Conservation (phyloP, 768 basidiomycete genomes). For the Suillus fuscotomentosus region DNA sequence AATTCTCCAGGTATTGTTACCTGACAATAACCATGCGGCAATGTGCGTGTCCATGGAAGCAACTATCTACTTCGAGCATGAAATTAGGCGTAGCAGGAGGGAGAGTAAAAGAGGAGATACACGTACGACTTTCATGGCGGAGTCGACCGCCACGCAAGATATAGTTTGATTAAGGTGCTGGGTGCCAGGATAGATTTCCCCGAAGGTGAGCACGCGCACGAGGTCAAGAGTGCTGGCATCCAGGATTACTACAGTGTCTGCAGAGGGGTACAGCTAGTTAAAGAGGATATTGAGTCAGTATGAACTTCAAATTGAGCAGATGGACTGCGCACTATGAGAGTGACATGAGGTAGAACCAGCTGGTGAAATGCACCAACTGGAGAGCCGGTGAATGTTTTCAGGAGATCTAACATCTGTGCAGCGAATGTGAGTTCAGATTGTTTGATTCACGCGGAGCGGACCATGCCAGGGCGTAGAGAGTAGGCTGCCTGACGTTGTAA, state of each 20-base stretch:
- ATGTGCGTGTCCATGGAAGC: constrained; percentile 67
- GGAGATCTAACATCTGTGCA: constrained; percentile 46
- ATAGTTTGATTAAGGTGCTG: constrained; percentile 44
- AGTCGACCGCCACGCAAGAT: constrained; percentile 67
- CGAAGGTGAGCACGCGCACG: constrained; percentile 71
- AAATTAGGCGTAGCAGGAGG: constrained; percentile 5
- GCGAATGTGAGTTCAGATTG: constrained; percentile 5
- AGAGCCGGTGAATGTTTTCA: constrained; percentile 45
- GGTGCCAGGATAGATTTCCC: constrained; percentile 75
- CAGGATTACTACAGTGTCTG: constrained; percentile 67
- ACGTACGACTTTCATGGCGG: constrained; percentile 79
- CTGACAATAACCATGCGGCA: constrained; percentile 79
- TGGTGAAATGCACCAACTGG: constrained; percentile 56
- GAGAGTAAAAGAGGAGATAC: constrained; percentile 2
- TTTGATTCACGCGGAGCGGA: not conserved
- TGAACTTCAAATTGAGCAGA: constrained; percentile 1
- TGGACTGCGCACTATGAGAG: constrained; percentile 52
- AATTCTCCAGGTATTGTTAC: constrained; percentile 67
- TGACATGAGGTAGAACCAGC: constrained; percentile 52
- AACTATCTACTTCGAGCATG: constrained; percentile 52
- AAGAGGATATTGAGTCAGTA: not conserved
- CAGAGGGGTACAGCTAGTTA: constrained; percentile 67
- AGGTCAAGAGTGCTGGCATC: constrained; percentile 67
- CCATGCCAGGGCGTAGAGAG: not conserved
- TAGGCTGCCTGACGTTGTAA: not conserved